A percentile compares a stretch with the other conserved stretches of the same genome.
phyloP scores from a whole-genome alignment of 495 filamentous ascomycete species.

The Pyrenula massariospora region DNA sequence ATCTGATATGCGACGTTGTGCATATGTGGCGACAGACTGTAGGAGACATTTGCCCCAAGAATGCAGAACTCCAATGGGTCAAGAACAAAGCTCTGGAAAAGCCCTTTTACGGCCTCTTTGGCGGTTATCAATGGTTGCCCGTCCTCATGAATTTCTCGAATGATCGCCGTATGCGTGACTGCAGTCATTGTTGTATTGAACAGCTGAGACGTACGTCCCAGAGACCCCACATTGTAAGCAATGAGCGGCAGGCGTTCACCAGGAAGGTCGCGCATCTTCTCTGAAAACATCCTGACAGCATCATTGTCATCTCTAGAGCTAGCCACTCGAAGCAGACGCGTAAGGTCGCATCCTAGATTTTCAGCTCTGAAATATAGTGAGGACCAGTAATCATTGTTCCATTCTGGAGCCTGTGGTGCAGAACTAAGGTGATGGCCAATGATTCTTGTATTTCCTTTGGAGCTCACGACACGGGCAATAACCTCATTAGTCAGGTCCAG shows the following conservation, averaged over 20 bases:
- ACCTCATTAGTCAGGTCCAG: conserved; percentile 40
- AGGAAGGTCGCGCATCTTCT: conserved; percentile 27
- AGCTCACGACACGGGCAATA: conserved; percentile 34
- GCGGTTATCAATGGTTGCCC: conserved; percentile 37
- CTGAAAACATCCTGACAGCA: conserved; percentile 40
- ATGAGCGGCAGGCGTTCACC: conserved; percentile 42
- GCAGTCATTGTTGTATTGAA: conserved; percentile 58
- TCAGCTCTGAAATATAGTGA: conserved; percentile 45
- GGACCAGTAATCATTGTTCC: conserved; percentile 49
- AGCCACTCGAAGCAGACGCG: conserved; percentile 55
- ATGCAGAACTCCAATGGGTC: conserved; percentile 66
- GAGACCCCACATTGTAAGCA: conserved; percentile 59
- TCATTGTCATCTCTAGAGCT: conserved; percentile 46
- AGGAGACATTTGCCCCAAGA: conserved; percentile 58
- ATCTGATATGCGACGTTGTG: conserved; percentile 63
- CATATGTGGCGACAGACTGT: conserved; percentile 71
- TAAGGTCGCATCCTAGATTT: conserved; percentile 55
- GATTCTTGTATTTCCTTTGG: conserved; percentile 58
- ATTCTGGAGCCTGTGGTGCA: conserved; percentile 37
- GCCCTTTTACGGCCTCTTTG: conserved; percentile 42
- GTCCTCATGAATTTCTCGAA: conserved; percentile 1
- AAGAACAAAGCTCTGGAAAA: conserved; percentile 43
- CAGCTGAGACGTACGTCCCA: conserved; percentile 54
- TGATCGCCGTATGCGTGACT: conserved; percentile 54
- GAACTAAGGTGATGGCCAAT: conserved; percentile 54